Base-by-base conservation (phyloP, 305 asterid genomes). In the Fraxinus xanthoxyloides region DNA sequence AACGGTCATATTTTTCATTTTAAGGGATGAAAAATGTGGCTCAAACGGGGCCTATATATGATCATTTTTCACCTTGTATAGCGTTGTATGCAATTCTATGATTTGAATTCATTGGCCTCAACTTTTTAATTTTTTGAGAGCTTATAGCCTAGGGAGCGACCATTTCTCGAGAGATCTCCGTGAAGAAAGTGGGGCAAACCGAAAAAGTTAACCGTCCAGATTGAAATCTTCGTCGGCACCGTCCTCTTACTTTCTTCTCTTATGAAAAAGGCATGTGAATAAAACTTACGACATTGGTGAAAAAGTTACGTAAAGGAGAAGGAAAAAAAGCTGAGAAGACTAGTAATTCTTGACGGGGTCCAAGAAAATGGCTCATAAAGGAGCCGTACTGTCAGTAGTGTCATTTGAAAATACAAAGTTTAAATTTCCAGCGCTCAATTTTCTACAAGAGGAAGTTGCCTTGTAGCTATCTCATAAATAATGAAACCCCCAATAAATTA, bases 401-500 rank as follows among this genome's bases (percentile, higher is more conserved):
- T 61, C 15, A 61, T 23, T 9, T 8, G 15, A 59, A 1, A 9
- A 21, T 9, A 40, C 6, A 24, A 24, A 28, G 7, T 67, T 65
- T 0, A 28, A 65, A 65, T 8, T 65, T 67, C 21, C 74, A 26
- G 74, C 74, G 21, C 73, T 10, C 73, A 12, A 1, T 82, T 81
- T 84, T 84, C 87, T 82, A 84, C 85, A 59, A 10, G 19, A 77
- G 48, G 87, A 84, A 84, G 85, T 61, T 84, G 74, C 88, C 75
- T 15, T 48, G 84, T 67, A 28, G 5, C 74, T 35, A 28, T 26
- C n/a, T 28, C 35, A 65, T 65, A 12, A 65, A 67, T 9, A 6
- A 69, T 61, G 86, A 83, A 83, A 40, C 73, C 28, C 67, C 86
- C 77, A 31, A 43, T 77, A 75, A 79, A 75, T 65, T 32, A 28